Conservation (phyloP, 2,329 filamentous ascomycete species). For the Sarocladium kiliense region DNA sequence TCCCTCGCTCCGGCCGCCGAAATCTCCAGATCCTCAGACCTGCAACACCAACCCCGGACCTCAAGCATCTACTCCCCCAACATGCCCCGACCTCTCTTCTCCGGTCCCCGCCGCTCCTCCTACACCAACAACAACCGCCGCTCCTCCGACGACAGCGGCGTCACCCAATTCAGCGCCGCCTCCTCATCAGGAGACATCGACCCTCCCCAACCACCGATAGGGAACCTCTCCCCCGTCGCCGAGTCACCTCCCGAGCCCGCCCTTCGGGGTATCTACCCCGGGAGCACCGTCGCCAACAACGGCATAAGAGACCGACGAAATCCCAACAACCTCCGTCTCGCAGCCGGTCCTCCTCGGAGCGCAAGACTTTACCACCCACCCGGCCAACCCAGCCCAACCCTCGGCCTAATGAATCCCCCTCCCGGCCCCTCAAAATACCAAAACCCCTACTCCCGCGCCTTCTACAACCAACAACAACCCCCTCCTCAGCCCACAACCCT, state of each 20-base stretch:
- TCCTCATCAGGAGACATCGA: slow-evolving; percentile 22
- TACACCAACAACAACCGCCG: background rate
- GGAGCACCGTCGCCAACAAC: background rate
- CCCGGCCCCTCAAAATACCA: background rate
- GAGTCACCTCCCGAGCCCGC: slow-evolving; percentile 34
- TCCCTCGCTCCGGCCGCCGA: slow-evolving; percentile 7
- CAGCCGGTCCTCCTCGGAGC: slow-evolving; percentile 10
- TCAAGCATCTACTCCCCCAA: slow-evolving; percentile 6
- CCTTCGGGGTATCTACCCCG: background rate
- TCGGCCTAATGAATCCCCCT: slow-evolving; percentile 25
- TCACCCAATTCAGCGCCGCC: slow-evolving; percentile 22
- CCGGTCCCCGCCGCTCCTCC: slow-evolving; percentile 16
- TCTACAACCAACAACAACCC: background rate
- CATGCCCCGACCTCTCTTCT: slow-evolving; percentile 16
- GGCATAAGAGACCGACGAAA: background rate
- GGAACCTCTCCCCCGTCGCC: slow-evolving; percentile 41
- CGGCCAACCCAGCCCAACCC: slow-evolving; percentile 37
- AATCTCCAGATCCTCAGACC: slow-evolving; percentile 9
- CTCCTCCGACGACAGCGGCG: slow-evolving; percentile 26
- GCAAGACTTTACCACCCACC: slow-evolving; percentile 28
- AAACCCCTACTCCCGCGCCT: slow-evolving; percentile 10
- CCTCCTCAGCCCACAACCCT: slow-evolving; percentile 31
- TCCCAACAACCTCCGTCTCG: slow-evolving; percentile 5
- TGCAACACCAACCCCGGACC: background rate
- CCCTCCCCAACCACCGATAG: slow-evolving; percentile 16